Evolutionary conservation across 1,284 basidiomycete genomes (phyloP).

Genomic region (Cerrena zonata): DNA sequence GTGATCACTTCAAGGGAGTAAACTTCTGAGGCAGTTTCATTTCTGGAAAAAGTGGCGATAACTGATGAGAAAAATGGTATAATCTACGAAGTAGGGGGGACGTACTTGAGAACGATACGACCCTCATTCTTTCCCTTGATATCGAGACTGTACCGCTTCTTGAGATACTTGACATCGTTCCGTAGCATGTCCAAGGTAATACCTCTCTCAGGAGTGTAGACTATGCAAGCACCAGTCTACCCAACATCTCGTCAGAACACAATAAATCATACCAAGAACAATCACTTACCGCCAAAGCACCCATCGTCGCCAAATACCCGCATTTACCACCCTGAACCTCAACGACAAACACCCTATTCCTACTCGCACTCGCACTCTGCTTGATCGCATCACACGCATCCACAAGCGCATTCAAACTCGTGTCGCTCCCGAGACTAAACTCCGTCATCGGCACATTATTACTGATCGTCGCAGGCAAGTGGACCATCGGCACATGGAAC

Average conservation of each 20-base stretch:
- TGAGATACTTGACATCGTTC: conserved; percentile 85
- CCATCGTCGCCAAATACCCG: conserved; percentile 93
- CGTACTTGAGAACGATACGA: conserved; percentile 82
- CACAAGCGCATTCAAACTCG: conserved; percentile 93
- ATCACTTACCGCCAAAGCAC: conserved; percentile 80
- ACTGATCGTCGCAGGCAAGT: conserved; percentile 90
- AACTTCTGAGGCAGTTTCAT: conserved; percentile 80
- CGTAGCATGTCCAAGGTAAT: conserved; percentile 79
- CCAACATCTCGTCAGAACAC: too few species aligned
- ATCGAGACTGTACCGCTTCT: conserved; percentile 81
- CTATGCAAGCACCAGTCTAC: conserved; percentile 83
- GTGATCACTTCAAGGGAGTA: conserved; percentile 92
- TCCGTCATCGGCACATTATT: conserved; percentile 98
- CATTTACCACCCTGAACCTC: conserved; percentile 97
- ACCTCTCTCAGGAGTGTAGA: conserved; percentile 91
- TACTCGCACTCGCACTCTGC: conserved; percentile 91
- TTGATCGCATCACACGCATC: conserved; percentile 97
- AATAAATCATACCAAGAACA: not conserved
- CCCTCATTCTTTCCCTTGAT: conserved; percentile 88
- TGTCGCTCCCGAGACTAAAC: conserved; percentile 91
- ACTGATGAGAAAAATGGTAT: not conserved
- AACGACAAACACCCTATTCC: conserved; percentile 94
- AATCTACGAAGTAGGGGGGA: not conserved
- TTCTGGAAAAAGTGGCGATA: conserved; percentile 51
- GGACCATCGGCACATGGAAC: conserved; percentile 90